These are phyloP conservation scores for Zygoascus tannicola DNA, from an alignment of 805 yeast genomes.

Conservation along the genomic window DNA sequence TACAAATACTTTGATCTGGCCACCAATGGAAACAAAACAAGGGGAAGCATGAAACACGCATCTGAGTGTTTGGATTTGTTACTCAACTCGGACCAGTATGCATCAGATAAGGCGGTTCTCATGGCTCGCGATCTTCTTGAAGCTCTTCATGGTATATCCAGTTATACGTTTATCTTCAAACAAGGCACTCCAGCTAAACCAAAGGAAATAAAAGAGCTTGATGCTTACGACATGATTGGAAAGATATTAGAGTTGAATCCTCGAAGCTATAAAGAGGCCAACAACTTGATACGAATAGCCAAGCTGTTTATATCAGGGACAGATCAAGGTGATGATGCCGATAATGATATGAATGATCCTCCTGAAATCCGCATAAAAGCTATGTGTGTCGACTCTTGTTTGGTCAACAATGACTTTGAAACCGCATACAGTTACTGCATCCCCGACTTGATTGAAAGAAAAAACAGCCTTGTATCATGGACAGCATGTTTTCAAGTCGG, in stretches of 20 bases:
- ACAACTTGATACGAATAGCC: constrained; percentile 18
- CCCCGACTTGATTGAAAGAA: constrained; percentile 13
- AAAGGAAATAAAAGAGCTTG: constrained; percentile 18
- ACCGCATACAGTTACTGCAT: constrained; percentile 40
- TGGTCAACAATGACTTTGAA: constrained; percentile 51
- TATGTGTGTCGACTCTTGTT: constrained; percentile 58
- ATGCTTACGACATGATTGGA: constrained; percentile 22
- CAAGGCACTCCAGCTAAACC: constrained; percentile 25
- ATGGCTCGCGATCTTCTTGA: constrained; percentile 18
- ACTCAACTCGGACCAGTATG: constrained; percentile 3
- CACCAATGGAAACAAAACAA: constrained; percentile 32
- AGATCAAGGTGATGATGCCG: constrained; percentile 1
- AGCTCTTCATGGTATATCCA: constrained; percentile 23
- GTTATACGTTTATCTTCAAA: constrained; percentile 22
- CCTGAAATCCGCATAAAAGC: constrained; percentile 12
- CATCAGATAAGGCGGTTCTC: constrained; percentile 9
- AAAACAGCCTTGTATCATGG: constrained; percentile 39
- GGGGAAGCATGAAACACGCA: constrained; percentile 36
- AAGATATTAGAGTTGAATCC: constrained; percentile 25
- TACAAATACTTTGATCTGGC: constrained; percentile 38
- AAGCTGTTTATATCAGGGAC: constrained; percentile 8
- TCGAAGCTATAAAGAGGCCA: constrained; percentile 22
- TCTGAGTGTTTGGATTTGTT: constrained; percentile 20
- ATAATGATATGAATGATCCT: constrained; percentile 4
- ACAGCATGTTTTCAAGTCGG: constrained; percentile 66